Percentiles rank a stretch among this genome's conserved stretches.
These are phyloP conservation scores for Mucor velutinosus DNA, from an alignment of 371 early-diverging fungal species.

Conservation along the genomic window DNA sequence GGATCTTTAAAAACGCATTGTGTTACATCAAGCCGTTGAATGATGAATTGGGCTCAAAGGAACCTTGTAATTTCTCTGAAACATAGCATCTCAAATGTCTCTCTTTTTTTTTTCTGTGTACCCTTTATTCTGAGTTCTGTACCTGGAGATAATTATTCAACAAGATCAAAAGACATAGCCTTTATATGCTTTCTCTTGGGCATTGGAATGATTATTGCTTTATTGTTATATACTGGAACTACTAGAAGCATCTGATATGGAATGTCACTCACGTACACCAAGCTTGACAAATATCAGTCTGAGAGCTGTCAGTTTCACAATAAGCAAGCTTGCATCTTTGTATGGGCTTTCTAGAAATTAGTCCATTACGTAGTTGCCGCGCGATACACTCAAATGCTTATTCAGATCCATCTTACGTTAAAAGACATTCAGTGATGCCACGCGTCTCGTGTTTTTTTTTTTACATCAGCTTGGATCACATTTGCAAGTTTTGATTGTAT, in stretches of 20 bases:
- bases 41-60: not conserved
- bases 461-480: not conserved
- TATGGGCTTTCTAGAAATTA: not conserved
- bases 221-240: not conserved
- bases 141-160: not conserved
- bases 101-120: not conserved
- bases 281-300: not conserved
- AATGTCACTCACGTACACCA: no score
- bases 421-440: not conserved
- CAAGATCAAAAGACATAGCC: not conserved
- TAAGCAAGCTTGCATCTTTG: not conserved
- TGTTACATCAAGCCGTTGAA: not conserved
- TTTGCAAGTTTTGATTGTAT: not conserved
- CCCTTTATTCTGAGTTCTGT: not conserved
- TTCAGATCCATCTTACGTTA: not conserved
- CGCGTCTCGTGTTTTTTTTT: not conserved
- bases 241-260: not conserved
- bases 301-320: not conserved
- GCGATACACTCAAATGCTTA: not conserved
- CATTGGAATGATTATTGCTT: not conserved
- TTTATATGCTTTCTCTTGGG: not conserved
- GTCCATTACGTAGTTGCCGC: not conserved
- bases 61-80: not conserved
- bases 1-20: not conserved
- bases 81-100: not conserved